These are phyloP conservation scores for Leccinellum rugosiceps DNA, from an alignment of 768 basidiomycete genomes.

Conservation along the genomic window DNA sequence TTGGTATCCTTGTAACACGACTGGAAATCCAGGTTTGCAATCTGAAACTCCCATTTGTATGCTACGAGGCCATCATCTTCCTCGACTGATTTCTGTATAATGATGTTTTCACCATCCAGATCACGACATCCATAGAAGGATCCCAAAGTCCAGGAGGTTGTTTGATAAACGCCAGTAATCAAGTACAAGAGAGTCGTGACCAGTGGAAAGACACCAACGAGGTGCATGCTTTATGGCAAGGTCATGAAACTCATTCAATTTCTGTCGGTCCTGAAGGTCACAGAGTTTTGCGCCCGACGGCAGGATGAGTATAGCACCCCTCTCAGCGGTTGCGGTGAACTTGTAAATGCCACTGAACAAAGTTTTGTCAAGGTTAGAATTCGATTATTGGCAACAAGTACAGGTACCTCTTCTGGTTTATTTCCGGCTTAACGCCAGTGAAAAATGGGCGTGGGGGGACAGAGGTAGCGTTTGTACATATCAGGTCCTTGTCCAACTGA, in stretches of 20 bases:
- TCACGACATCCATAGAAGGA: not conserved
- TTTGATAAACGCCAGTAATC: constrained; percentile 3
- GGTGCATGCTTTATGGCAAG: not conserved
- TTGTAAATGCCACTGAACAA: not conserved
- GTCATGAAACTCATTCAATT: not conserved
- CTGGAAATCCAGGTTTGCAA: not conserved
- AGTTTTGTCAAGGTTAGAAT: not conserved
- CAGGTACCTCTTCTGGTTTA: no score
- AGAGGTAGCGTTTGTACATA: not conserved
- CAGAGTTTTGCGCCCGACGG: not conserved
- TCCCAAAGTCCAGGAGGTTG: not conserved
- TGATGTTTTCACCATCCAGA: not conserved
- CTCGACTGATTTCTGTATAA: not conserved
- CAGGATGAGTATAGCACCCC: constrained; percentile 6
- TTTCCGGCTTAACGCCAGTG: no score
- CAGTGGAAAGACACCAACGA: not conserved
- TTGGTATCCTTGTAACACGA: not conserved
- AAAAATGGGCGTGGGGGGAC: no score
- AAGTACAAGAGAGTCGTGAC: constrained; percentile 1
- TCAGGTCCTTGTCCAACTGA: not conserved
- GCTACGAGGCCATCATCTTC: not conserved
- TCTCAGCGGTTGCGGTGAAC: not conserved
- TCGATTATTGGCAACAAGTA: not conserved
- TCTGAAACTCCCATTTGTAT: not conserved
- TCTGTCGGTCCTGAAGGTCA: not conserved